A percentile compares a stretch with the other conserved stretches of the same genome.
Conservation (phyloP, 2,329 filamentous ascomycete genomes). For the Chaetomium globosum region DNA sequence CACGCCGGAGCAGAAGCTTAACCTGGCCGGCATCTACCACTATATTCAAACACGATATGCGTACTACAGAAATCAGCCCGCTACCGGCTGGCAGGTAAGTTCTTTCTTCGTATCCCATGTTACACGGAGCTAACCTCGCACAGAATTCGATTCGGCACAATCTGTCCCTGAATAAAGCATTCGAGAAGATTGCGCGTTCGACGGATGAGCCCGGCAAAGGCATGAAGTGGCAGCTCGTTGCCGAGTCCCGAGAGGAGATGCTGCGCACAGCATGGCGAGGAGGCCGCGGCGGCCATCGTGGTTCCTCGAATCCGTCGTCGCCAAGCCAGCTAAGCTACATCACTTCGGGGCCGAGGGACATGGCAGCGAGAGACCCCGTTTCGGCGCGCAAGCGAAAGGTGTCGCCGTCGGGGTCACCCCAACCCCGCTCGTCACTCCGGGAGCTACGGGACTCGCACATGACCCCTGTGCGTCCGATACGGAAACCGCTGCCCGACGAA, state of each 20-base stretch:
- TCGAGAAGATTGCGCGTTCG: slow-evolving; percentile 87
- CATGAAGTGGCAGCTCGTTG: slow-evolving; percentile 97
- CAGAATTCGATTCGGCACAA: slow-evolving; percentile 97
- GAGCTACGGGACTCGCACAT: slow-evolving; percentile 55
- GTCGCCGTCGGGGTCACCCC: slow-evolving; percentile 59
- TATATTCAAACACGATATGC: slow-evolving; percentile 91
- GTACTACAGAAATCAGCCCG: slow-evolving; percentile 80
- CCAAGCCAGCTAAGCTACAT: slow-evolving; percentile 63
- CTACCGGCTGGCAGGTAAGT: slow-evolving; percentile 85
- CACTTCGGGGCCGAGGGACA: slow-evolving; percentile 60
- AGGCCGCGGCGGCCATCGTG: slow-evolving; percentile 65
- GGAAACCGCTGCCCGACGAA: slow-evolving; percentile 47
- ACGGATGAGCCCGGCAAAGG: slow-evolving; percentile 97
- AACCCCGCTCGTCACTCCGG: slow-evolving; percentile 53
- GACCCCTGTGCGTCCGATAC: slow-evolving; percentile 59
- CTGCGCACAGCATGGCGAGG: slow-evolving; percentile 69
- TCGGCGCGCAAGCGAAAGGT: slow-evolving; percentile 62
- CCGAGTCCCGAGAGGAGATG: slow-evolving; percentile 84
- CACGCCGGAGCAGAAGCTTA: slow-evolving; percentile 83
- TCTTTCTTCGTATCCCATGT: not conserved
- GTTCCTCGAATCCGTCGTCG: slow-evolving; percentile 72
- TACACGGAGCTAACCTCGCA: slow-evolving; percentile 35
- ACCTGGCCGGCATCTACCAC: slow-evolving; percentile 87
- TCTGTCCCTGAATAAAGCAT: slow-evolving; percentile 89
- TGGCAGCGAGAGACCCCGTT: slow-evolving; percentile 53